Conservation (phyloP, 495 filamentous ascomycete species). For the Apiosordaria backusii region DNA sequence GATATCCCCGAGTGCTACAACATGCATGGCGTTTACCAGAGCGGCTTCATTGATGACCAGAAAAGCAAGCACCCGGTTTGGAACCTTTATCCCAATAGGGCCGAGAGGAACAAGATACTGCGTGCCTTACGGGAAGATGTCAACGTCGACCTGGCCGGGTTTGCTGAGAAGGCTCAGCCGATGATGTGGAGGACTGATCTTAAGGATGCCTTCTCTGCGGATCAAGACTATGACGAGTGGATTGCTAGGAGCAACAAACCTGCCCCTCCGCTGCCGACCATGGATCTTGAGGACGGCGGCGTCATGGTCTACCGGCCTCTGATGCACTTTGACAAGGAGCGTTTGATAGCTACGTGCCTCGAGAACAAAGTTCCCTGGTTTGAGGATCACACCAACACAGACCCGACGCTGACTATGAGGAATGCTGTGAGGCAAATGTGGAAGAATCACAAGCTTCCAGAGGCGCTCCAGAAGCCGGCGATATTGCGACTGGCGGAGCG, state of each 20-base stretch:
- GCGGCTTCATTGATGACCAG: slow-evolving; percentile 53
- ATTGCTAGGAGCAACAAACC: slow-evolving; percentile 20
- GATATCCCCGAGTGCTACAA: slow-evolving; percentile 82
- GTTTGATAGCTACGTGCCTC: slow-evolving; percentile 69
- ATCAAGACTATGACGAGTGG: slow-evolving; percentile 29
- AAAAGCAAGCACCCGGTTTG: slow-evolving; percentile 23
- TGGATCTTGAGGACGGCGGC: slow-evolving; percentile 62
- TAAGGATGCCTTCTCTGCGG: slow-evolving; percentile 15
- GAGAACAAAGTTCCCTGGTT: slow-evolving; percentile 65
- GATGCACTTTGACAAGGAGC: slow-evolving; percentile 65
- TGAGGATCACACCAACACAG: slow-evolving; percentile 81
- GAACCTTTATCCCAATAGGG: slow-evolving; percentile 19
- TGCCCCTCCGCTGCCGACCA: slow-evolving; percentile 12
- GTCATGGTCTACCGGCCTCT: slow-evolving; percentile 72
- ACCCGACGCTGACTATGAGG: slow-evolving; percentile 69
- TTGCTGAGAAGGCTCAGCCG: slow-evolving; percentile 12
- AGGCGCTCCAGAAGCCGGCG: slow-evolving; percentile 61
- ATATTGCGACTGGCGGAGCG: slow-evolving; percentile 54
- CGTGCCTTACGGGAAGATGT: slow-evolving; percentile 22
- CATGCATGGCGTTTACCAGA: slow-evolving; percentile 65
- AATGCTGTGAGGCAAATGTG: slow-evolving; percentile 75
- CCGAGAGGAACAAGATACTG: slow-evolving; percentile 20
- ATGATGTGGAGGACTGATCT: slow-evolving; percentile 11
- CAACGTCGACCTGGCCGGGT: slow-evolving; percentile 13
- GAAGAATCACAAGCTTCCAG: slow-evolving; percentile 56